These are phyloP conservation scores for Naganishia friedmannii DNA, from an alignment of 768 basidiomycete species.

Conservation along the genomic window DNA sequence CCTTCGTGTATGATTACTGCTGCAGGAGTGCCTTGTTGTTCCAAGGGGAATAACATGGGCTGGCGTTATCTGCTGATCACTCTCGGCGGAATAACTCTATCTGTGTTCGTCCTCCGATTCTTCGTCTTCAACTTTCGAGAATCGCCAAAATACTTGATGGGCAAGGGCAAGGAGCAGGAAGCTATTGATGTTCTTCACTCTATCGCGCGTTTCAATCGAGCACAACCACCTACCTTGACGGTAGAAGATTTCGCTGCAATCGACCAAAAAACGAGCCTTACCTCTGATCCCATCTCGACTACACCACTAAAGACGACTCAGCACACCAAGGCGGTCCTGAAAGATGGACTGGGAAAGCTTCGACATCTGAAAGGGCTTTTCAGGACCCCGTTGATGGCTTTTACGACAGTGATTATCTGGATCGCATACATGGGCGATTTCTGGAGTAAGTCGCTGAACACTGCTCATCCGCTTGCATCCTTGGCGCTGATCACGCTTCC, in stretches of 20 bases:
- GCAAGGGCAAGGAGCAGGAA: conserved; percentile 61
- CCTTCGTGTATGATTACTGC: conserved; percentile 39
- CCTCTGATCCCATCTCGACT: conserved; percentile 30
- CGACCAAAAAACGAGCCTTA: conserved; percentile 37
- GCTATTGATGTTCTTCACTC: conserved; percentile 56
- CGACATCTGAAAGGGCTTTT: conserved; percentile 52
- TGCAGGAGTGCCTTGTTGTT: conserved; percentile 54
- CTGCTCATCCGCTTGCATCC: not conserved
- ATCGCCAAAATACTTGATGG: conserved; percentile 63
- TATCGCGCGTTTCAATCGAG: conserved; percentile 53
- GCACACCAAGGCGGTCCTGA: conserved; percentile 33
- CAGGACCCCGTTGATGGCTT: conserved; percentile 42
- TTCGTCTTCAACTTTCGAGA: conserved; percentile 63
- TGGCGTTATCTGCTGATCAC: conserved; percentile 62
- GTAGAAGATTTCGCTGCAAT: conserved; percentile 51
- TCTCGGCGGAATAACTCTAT: conserved; percentile 54
- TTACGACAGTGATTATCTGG: conserved; percentile 44
- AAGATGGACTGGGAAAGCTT: conserved; percentile 36
- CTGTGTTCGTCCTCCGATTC: conserved; percentile 61
- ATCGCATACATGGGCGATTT: conserved; percentile 49
- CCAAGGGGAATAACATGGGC: conserved; percentile 60
- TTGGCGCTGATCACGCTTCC: conserved; percentile 21
- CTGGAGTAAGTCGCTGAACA: conserved; percentile 21
- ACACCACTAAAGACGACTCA: not conserved
- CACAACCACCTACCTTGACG: conserved; percentile 46